Base-by-base conservation (phyloP, 371 early-diverging fungal genomes). In the Saksenaea vasiformis region DNA sequence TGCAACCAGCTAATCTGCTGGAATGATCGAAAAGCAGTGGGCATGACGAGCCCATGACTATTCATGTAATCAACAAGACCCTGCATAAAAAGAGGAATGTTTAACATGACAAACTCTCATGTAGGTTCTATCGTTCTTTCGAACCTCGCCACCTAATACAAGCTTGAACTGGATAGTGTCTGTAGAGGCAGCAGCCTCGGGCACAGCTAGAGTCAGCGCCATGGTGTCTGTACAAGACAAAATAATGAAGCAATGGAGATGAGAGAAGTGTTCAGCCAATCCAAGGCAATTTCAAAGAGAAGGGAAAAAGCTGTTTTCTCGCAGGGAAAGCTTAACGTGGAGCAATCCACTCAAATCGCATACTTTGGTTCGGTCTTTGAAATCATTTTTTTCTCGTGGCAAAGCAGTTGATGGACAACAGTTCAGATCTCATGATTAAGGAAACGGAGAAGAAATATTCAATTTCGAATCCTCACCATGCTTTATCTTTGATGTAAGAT, bases 111-210 rank as follows among this genome's bases (percentile, higher is more conserved):
- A 36, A 41, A 58, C 31, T 3, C 39, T 27, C 7, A 36, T 9
- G 37, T 9, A n/a, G 22, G 36, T 14, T 9, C 35, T 62, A 64
- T 71, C 41, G 60, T 34, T 54, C 62, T 66, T 11, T 36, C 59
- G 41, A 54, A 78, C 78, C 28, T 76, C 67, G 5, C 73, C 67
- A 47, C 69, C 67, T 27, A 83, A 61, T 17, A 83, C 76, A 54
- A 87, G 76, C 65, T 87, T 87, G 69, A 87, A 85, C 39, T 85
- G 85, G 56, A 87, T 87, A 41, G 83, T 80, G 58, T 84, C 87
- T 10, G 79, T 78, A 22, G 85, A 80, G 31, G 87, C 84, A 24
- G 87, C 87, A 39, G 87, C 87, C 58, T 87, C 87, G 9, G 87
- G 84, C 27, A 87, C 83, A 34, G 74, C 60, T n/a, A 83, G 35